Evolutionary conservation across 2,329 filamentous ascomycete species (phyloP).

Genomic region (Colletotrichum lentis): DNA sequence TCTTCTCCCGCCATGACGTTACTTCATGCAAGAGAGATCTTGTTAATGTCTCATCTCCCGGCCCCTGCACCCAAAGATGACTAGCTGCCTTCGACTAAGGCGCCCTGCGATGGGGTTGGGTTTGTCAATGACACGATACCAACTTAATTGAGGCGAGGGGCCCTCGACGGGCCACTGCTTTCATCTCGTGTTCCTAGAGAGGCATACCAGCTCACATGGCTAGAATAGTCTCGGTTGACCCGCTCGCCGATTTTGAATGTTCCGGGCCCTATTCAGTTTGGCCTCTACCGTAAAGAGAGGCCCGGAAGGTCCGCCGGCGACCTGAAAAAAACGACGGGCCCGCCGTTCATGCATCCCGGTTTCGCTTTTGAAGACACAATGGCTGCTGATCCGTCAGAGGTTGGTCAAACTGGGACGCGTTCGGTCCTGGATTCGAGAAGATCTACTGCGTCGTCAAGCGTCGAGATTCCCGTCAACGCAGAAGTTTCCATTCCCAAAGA

Average conservation of each 20-base stretch:
- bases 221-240: no score
- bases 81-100: not conserved
- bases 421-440: no score
- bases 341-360: not conserved
- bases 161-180: no score
- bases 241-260: no score
- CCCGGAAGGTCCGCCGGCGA: no score
- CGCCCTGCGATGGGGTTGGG: not conserved
- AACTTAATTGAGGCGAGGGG: no score
- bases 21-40: slow-evolving; percentile 6
- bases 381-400: not conserved
- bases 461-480: no score
- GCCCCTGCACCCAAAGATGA: not conserved
- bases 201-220: no score
- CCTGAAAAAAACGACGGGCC: no score
- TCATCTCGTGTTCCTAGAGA: no score
- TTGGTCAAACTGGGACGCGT: not conserved
- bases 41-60: slow-evolving; percentile 5
- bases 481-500: not conserved
- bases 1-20: slow-evolving; percentile 14
- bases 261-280: no score
- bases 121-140: not conserved
- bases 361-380: not conserved
- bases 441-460: not conserved
- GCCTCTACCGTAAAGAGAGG: no score